phyloP scores from a whole-genome alignment of 2,329 filamentous ascomycete genomes.

The Fusarium cyanostomum region DNA sequence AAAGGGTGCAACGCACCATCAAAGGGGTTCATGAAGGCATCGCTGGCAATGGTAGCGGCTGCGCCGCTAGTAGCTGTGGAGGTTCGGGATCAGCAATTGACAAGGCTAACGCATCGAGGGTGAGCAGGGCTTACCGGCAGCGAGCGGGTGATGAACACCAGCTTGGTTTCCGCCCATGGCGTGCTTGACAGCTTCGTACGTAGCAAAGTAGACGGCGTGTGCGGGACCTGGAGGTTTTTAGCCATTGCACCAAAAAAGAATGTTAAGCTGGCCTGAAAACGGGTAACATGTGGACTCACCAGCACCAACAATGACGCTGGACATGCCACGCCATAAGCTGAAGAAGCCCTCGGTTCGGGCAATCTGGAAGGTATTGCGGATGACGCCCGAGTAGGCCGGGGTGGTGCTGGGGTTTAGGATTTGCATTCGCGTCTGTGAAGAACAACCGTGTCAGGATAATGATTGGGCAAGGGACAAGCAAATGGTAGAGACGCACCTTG shows the following conservation, averaged over 20 bases:
- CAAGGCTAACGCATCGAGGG: not conserved
- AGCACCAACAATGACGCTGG: slow-evolving; percentile 93
- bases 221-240: slow-evolving; percentile 76
- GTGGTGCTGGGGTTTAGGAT: slow-evolving; percentile 85
- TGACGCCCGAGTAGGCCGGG: slow-evolving; percentile 86
- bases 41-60: slow-evolving; percentile 93
- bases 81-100: slow-evolving; percentile 17
- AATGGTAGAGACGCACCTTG: slow-evolving; percentile 70
- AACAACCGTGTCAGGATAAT: slow-evolving; percentile 26
- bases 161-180: slow-evolving; percentile 90
- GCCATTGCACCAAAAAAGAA: not conserved
- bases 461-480: slow-evolving; percentile 4
- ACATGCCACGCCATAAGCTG: slow-evolving; percentile 95
- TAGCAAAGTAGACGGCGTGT: slow-evolving; percentile 97
- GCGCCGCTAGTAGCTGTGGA: slow-evolving; percentile 85
- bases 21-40: slow-evolving; percentile 99
- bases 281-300: slow-evolving; percentile 64
- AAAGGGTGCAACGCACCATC: slow-evolving; percentile 72
- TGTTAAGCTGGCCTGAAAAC: slow-evolving; percentile 34
- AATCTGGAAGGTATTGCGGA: slow-evolving; percentile 93
- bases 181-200: slow-evolving; percentile 97
- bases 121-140: slow-evolving; percentile 73
- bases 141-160: slow-evolving; percentile 89
- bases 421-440: slow-evolving; percentile 90
- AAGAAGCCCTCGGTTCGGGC: slow-evolving; percentile 88